These are phyloP conservation scores for Claviceps pazoutovae DNA, from an alignment of 2,329 filamentous ascomycete species.

Conservation along the genomic window DNA sequence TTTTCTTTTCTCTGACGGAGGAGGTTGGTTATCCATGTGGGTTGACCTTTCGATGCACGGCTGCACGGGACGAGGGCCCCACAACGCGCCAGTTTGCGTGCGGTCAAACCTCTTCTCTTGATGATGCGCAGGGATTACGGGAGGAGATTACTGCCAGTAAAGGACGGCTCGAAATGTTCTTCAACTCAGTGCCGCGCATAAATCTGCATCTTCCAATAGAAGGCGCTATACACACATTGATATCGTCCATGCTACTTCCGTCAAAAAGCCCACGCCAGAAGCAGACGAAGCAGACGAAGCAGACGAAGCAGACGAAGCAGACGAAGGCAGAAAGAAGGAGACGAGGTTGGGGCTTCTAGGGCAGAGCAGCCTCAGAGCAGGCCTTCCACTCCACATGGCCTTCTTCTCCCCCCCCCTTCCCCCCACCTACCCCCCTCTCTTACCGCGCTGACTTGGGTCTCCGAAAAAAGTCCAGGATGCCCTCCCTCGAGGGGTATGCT, in stretches of 20 bases:
- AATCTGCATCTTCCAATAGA: not conserved
- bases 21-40: conserved; percentile 2
- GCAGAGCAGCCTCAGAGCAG: not conserved
- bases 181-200: conserved; percentile 4
- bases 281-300: not conserved
- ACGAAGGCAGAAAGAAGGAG: not conserved
- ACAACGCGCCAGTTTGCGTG: not conserved
- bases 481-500: not conserved
- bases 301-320: not conserved
- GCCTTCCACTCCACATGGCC: not conserved
- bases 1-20: not conserved
- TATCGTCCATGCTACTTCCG: not conserved
- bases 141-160: not conserved
- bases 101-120: not conserved
- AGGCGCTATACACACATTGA: not conserved
- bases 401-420: not conserved
- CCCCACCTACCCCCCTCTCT: not conserved
- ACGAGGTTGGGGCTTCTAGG: not conserved
- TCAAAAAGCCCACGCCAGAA: not conserved
- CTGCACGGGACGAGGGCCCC: not conserved
- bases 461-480: not conserved
- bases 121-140: conserved; percentile 10
- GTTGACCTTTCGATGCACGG: not conserved
- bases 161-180: conserved; percentile 7
- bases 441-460: not conserved